Evolutionary conservation across 495 filamentous ascomycete genomes (phyloP).

Genomic region (Lepidopterella palustris): DNA sequence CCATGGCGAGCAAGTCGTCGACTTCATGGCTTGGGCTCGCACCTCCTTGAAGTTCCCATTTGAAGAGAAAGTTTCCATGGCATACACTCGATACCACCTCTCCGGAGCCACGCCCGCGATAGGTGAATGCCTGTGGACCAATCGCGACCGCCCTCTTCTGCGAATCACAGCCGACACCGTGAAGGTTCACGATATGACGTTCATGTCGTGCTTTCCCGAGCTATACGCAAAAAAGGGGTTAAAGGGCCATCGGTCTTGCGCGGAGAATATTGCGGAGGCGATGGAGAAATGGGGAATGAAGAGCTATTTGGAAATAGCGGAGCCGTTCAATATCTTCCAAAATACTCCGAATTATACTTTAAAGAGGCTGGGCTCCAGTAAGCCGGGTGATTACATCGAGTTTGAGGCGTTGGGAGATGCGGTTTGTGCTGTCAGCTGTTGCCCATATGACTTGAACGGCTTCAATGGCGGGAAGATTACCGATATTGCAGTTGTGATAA

Average conservation of each 20-base stretch:
- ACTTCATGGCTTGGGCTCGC: conserved; percentile 37
- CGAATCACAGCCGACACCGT: conserved; percentile 31
- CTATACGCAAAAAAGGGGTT: conserved; percentile 35
- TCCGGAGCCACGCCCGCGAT: conserved; percentile 31
- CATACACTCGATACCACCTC: conserved; percentile 39
- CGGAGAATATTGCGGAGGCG: conserved; percentile 36
- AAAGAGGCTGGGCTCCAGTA: conserved; percentile 33
- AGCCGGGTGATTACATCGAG: conserved; percentile 38
- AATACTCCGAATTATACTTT: conserved; percentile 39
- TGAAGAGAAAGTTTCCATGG: conserved; percentile 36
- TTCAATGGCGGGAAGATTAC: conserved; percentile 39
- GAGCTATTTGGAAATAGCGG: conserved; percentile 32
- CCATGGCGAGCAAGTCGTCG: conserved; percentile 39
- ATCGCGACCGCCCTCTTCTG: conserved; percentile 33
- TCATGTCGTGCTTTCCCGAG: conserved; percentile 39
- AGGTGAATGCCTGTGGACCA: conserved; percentile 36
- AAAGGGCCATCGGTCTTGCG: conserved; percentile 33
- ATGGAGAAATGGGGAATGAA: conserved; percentile 32
- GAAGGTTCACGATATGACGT: conserved; percentile 39
- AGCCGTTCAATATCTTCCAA: conserved; percentile 39
- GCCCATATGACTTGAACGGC: conserved; percentile 39
- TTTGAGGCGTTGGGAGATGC: conserved; percentile 37
- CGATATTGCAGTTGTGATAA: conserved; percentile 37
- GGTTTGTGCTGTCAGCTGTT: conserved; percentile 35
- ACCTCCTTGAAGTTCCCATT: conserved; percentile 9